Percentiles rank a stretch among this genome's conserved stretches.
phyloP scores from a whole-genome alignment of 768 basidiomycete genomes.

The Podaxis carcinomalis region DNA sequence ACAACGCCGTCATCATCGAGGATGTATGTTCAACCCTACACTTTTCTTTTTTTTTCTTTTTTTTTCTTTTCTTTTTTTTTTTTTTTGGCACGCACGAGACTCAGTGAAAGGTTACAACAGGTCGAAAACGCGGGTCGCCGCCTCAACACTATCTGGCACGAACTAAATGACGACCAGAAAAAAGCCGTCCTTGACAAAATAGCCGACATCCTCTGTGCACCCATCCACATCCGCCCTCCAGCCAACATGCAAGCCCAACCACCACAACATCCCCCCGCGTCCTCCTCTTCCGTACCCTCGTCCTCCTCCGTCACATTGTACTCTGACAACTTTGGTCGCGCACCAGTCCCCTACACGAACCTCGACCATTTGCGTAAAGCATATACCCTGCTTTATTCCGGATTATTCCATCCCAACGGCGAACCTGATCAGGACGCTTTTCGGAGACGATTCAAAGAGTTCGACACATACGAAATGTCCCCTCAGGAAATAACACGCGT shows the following conservation, averaged over 20 bases:
- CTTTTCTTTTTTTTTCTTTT: no score
- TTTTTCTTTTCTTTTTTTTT: no score
- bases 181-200: conserved; percentile 8
- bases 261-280: neutral
- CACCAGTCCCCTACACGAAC: conserved; percentile 3
- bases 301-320: neutral
- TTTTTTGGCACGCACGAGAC: neutral
- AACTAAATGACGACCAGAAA: neutral
- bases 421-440: conserved; percentile 3
- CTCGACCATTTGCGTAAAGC: conserved; percentile 5
- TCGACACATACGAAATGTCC: conserved; percentile 6
- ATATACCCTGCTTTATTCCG: conserved; percentile 4
- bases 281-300: neutral
- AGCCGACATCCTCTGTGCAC: conserved; percentile 8
- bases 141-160: conserved; percentile 1
- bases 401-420: conserved; percentile 7
- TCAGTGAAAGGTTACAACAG: neutral
- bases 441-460: conserved; percentile 4
- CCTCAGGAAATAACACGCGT: conserved; percentile 2
- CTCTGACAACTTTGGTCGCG: neutral
- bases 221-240: conserved; percentile 5
- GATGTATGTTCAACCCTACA: neutral
- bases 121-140: neutral
- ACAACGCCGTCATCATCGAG: conserved; percentile 9
- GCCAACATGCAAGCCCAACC: conserved; percentile 1